These are phyloP conservation scores for Leucocoprinus sp. DNA, from an alignment of 768 basidiomycete species.

Conservation along the genomic window DNA sequence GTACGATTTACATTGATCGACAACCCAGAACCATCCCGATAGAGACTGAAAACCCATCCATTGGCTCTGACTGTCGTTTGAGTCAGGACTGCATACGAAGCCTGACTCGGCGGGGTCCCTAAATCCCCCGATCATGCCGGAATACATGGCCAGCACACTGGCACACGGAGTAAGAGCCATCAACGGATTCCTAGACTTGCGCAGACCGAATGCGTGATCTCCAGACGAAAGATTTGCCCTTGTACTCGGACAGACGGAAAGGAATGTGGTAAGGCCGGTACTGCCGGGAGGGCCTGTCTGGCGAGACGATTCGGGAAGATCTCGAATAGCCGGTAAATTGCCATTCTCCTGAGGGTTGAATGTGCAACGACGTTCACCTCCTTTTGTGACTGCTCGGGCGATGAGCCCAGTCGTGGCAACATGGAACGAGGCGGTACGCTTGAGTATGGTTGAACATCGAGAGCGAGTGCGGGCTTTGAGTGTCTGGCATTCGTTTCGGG, in stretches of 20 bases:
- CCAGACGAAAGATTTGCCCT: neutral
- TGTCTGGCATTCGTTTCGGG: too few relatives aligned
- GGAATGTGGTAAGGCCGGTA: too few relatives aligned
- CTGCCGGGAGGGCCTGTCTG: too few relatives aligned
- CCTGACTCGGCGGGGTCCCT: neutral
- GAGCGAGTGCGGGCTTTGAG: too few relatives aligned
- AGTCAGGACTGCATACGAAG: too few relatives aligned
- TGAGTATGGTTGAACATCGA: neutral
- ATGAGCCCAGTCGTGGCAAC: neutral
- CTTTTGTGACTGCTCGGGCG: neutral
- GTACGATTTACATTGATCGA: too few relatives aligned
- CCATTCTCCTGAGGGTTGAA: too few relatives aligned
- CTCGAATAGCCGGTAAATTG: too few relatives aligned
- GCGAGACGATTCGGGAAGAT: too few relatives aligned
- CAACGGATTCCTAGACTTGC: neutral
- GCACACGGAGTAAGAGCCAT: neutral
- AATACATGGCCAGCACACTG: neutral
- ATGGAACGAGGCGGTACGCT: neutral
- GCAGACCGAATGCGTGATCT: neutral
- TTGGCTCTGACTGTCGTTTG: too few relatives aligned
- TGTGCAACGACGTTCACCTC: neutral
- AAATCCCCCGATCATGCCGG: neutral
- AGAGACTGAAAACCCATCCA: too few relatives aligned
- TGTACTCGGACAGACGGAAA: neutral
- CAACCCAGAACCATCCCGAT: too few relatives aligned